Percentiles rank a stretch among this genome's conserved stretches.
Evolutionary conservation across 306 rosid species (phyloP).

Genomic region (Malus fusca): DNA sequence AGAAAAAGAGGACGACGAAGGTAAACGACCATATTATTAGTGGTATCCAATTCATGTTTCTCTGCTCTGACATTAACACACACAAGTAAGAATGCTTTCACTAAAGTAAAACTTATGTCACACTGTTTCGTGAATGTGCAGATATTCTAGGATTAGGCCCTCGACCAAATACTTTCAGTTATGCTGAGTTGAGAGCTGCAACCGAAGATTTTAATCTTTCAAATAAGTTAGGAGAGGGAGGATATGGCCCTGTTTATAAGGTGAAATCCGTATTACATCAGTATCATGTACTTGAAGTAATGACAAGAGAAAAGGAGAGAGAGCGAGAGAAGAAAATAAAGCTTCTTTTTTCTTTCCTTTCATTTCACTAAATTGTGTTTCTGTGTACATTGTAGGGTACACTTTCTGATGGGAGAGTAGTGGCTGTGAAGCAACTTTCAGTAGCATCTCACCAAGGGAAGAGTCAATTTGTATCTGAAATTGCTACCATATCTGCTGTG

Average conservation of each 20-base stretch:
- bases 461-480: constrained; percentile 24
- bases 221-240: constrained; percentile 31
- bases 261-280: neutral
- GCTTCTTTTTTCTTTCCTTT: too few relatives aligned
- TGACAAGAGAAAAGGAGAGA: neutral
- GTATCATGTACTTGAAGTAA: neutral
- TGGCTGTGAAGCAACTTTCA: constrained; percentile 31
- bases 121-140: neutral
- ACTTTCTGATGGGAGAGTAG: constrained; percentile 24
- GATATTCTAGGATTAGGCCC: constrained; percentile 13
- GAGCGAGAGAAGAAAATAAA: too few relatives aligned
- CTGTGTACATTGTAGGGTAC: neutral
- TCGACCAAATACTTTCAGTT: constrained; percentile 16
- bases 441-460: constrained; percentile 22
- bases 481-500: constrained; percentile 19
- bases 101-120: neutral
- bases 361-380: too few relatives aligned
- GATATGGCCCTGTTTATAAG: constrained; percentile 26
- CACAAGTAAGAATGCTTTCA: neutral
- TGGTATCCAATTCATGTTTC: neutral
- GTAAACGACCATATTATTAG: neutral
- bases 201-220: constrained; percentile 18
- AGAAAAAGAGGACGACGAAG: neutral
- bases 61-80: neutral
- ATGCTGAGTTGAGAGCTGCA: constrained; percentile 19